Base-by-base conservation (phyloP, 169 alveolate species). In the Eimeria falciformis region DNA sequence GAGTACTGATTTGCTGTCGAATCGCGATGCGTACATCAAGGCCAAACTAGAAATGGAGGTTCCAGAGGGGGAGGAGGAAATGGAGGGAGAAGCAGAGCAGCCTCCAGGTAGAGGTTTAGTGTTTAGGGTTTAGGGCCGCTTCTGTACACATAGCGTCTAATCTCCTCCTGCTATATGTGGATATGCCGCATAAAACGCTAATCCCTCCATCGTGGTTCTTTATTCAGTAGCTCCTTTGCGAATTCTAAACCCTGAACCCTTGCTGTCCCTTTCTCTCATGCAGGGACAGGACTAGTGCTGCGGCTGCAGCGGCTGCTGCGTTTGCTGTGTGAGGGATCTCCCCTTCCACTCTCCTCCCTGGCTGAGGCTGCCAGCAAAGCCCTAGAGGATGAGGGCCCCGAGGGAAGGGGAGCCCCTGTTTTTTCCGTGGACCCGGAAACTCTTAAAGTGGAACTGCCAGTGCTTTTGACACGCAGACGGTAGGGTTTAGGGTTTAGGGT, bases 221-320 rank as follows among this genome's bases (percentile, higher is more conserved):
- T n/a, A n/a, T n/a, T n/a, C n/a, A n/a, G n/a, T n/a, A n/a, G n/a
- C n/a, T n/a, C n/a, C n/a, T n/a, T n/a, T n/a, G n/a, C n/a, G n/a
- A n/a, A 66, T 46, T 46, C 78, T 50, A 50, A 50, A 50, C 62
- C 62, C 62, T 50, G 18, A 21, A 1, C 1, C 62, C 62, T 50
- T 66, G 45, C 33, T 7, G 37, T 12, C 29, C 47, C 45, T n/a
- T 18, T n/a, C 40, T 11, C 21, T 23, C 45, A 18, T 66, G 43
- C 92, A 85, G 92, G 78, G 21, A 47, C 56, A 18, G 37, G 82
- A 1, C 71, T 85, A 75, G 87, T 12, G 47, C 68, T 77, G 68
- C 84, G 29, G 5, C 83, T 85, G 73, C 77, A 85, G 84, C 83
- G 92, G 46, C 73, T 85, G 37, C 84, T 85, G 58, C 92, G 92